phyloP scores from a whole-genome alignment of 2,329 filamentous ascomycete genomes.

The Westerdykella sp. region DNA sequence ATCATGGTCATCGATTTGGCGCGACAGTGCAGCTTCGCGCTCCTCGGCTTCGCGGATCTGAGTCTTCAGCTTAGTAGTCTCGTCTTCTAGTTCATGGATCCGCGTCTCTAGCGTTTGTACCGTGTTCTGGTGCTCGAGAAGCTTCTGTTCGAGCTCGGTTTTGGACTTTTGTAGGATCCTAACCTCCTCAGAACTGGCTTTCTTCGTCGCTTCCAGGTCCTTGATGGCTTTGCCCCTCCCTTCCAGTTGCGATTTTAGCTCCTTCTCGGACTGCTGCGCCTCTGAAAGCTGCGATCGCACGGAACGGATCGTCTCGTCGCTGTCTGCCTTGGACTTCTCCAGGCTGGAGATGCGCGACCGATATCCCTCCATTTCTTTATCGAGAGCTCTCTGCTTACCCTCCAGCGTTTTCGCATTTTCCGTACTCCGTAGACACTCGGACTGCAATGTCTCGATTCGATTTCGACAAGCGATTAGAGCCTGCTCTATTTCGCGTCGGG shows the following conservation, averaged over 20 bases:
- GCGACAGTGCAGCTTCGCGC: constrained; percentile 17
- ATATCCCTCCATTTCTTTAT: constrained; percentile 24
- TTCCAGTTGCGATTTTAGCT: constrained; percentile 19
- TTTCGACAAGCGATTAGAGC: constrained; percentile 31
- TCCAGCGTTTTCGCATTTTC: constrained; percentile 18
- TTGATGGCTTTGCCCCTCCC: constrained; percentile 23
- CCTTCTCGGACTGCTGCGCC: constrained; percentile 14
- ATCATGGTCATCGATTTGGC: constrained; percentile 20
- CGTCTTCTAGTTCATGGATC: constrained; percentile 16
- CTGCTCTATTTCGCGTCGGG: constrained; percentile 34
- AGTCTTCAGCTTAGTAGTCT: constrained; percentile 12
- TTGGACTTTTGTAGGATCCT: constrained; percentile 21
- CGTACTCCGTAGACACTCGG: constrained; percentile 23
- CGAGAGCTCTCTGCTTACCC: constrained; percentile 14
- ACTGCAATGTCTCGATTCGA: constrained; percentile 30
- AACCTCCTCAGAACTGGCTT: constrained; percentile 16
- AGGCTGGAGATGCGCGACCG: constrained; percentile 24
- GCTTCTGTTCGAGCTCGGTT: constrained; percentile 13
- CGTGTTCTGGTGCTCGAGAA: constrained; percentile 10
- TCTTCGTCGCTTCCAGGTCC: constrained; percentile 15
- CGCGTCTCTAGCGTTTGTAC: constrained; percentile 21
- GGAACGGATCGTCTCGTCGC: constrained; percentile 18
- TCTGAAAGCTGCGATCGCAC: constrained; percentile 18
- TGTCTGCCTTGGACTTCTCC: constrained; percentile 19
- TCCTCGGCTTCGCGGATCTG: constrained; percentile 17